Evolutionary conservation across 345 rosid species (phyloP).

Genomic region (Corchorus olitorius): DNA sequence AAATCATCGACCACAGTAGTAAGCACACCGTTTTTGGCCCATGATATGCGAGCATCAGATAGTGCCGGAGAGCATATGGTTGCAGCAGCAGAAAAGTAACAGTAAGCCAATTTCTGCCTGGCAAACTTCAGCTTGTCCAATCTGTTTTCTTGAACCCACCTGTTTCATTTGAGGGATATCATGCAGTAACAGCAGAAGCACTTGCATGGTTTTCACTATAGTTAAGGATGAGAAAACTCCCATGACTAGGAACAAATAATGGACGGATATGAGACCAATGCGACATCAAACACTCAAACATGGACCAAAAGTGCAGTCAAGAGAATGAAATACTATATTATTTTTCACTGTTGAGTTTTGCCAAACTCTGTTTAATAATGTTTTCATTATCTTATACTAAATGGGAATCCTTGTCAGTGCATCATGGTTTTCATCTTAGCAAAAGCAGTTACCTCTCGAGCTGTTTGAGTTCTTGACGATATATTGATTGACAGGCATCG

Average conservation of each 20-base stretch:
- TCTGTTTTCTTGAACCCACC: slow-evolving; percentile 67
- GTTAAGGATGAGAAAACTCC: background rate
- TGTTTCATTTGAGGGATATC: slow-evolving; percentile 29
- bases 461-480: slow-evolving; percentile 57
- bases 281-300: slow-evolving; percentile 1
- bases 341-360: background rate
- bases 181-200: no score
- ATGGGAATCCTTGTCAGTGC: slow-evolving; percentile 6
- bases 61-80: slow-evolving; percentile 60
- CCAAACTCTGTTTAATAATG: background rate
- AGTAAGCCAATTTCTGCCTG: slow-evolving; percentile 73
- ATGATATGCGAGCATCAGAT: slow-evolving; percentile 82
- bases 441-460: slow-evolving; percentile 57
- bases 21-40: slow-evolving; percentile 92
- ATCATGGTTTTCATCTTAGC: background rate
- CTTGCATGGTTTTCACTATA: background rate
- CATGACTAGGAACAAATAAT: background rate
- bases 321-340: background rate
- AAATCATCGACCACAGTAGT: slow-evolving; percentile 89
- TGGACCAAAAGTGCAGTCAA: background rate
- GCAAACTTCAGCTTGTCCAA: slow-evolving; percentile 80
- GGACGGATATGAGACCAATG: background rate
- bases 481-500: slow-evolving; percentile 65
- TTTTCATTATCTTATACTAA: slow-evolving; percentile 8
- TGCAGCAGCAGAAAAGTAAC: slow-evolving; percentile 86